A percentile compares a stretch with the other conserved stretches of the same genome.
Conservation (phyloP, 2,329 filamentous ascomycete genomes). For the Penicillium sp. region DNA sequence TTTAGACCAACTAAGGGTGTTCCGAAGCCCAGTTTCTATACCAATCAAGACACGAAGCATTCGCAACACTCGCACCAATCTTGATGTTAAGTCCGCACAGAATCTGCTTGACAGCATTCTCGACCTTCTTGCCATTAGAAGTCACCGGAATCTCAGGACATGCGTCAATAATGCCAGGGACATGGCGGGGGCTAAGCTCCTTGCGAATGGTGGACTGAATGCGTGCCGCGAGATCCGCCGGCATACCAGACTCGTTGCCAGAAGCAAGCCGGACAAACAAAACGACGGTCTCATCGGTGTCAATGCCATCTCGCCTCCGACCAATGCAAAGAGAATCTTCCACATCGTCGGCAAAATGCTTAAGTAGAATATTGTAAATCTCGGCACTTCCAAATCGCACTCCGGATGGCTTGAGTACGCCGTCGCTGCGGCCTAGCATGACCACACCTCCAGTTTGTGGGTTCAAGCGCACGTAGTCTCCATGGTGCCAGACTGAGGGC, state of each 20-base stretch:
- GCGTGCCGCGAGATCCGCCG: conserved; percentile 57
- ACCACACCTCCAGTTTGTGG: conserved; percentile 71
- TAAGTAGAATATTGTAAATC: conserved; percentile 91
- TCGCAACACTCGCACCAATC: conserved; percentile 90
- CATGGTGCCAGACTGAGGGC: conserved; percentile 78
- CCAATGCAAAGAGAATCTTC: conserved; percentile 89
- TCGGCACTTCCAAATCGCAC: conserved; percentile 92
- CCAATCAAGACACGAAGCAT: conserved; percentile 84
- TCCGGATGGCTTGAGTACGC: conserved; percentile 86
- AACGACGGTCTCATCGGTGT: conserved; percentile 82
- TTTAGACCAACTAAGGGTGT: conserved; percentile 37
- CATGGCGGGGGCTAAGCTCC: conserved; percentile 85
- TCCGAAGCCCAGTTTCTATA: conserved; percentile 73
- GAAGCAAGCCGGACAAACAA: conserved; percentile 77
- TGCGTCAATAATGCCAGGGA: conserved; percentile 78
- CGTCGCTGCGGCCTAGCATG: conserved; percentile 91
- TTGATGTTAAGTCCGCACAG: conserved; percentile 82
- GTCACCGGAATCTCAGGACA: conserved; percentile 88
- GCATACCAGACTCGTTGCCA: conserved; percentile 46
- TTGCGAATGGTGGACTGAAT: conserved; percentile 70
- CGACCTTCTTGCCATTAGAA: conserved; percentile 96
- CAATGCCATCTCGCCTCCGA: conserved; percentile 64
- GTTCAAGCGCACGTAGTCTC: conserved; percentile 80
- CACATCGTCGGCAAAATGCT: conserved; percentile 74
- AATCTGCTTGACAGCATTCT: conserved; percentile 95